phyloP scores from a whole-genome alignment of 2,329 filamentous ascomycete genomes.

The Hawksworthiomyces lignivorus region DNA sequence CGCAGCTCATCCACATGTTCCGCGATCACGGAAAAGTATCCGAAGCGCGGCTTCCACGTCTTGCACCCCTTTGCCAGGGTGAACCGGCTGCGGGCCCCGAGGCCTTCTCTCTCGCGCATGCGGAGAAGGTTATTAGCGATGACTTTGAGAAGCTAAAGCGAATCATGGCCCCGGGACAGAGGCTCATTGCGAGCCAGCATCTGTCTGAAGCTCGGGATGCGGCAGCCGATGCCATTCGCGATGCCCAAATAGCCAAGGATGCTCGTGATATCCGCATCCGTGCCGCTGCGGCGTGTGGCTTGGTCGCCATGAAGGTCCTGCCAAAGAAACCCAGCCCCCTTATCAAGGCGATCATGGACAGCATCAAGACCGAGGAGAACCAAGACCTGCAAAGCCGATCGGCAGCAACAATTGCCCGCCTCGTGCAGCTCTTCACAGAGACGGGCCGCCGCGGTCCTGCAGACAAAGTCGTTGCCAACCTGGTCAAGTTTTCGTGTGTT shows the following conservation, averaged over 20 bases:
- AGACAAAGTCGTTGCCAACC: conserved; percentile 90
- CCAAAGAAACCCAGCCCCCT: conserved; percentile 90
- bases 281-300: conserved; percentile 76
- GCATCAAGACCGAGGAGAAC: conserved; percentile 91
- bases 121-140: conserved; percentile 75
- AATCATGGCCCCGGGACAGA: conserved; percentile 77
- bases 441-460: conserved; percentile 76
- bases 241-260: conserved; percentile 71
- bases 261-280: conserved; percentile 78
- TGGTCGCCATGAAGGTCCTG: conserved; percentile 78
- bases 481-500: conserved; percentile 96
- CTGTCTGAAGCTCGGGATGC: conserved; percentile 69
- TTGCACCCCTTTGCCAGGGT: conserved; percentile 90
- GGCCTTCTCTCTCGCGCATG: conserved; percentile 81
- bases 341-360: conserved; percentile 98
- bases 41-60: conserved; percentile 62
- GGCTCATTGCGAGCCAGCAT: conserved; percentile 72
- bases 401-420: conserved; percentile 70
- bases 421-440: conserved; percentile 80
- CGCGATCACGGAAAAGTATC: conserved; percentile 81
- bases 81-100: conserved; percentile 85
- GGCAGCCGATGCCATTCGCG: conserved; percentile 64
- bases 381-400: conserved; percentile 80
- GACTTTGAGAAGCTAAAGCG: conserved; percentile 89
- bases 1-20: conserved; percentile 84